These are phyloP conservation scores for Lichenothelia convexa DNA, from an alignment of 495 filamentous ascomycete species.

Conservation along the genomic window DNA sequence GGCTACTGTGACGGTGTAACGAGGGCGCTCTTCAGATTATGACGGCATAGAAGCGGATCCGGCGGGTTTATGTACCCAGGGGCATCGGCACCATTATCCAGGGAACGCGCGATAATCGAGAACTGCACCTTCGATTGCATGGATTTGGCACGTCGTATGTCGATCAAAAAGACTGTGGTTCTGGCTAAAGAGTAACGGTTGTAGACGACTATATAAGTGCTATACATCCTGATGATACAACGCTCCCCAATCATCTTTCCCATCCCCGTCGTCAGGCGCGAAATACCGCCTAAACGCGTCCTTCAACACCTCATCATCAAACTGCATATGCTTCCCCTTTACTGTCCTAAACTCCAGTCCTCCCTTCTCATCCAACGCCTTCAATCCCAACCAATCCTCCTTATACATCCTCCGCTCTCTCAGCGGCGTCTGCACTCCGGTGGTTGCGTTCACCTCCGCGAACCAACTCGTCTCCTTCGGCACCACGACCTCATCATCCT, in stretches of 20 bases:
- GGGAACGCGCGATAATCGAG: too few species aligned
- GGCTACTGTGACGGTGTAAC: too few species aligned
- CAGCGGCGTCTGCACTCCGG: conserved; percentile 42
- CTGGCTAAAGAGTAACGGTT: background rate
- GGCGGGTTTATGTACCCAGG: too few species aligned
- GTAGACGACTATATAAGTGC: too few species aligned
- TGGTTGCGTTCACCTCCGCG: conserved; percentile 59
- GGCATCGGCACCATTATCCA: too few species aligned
- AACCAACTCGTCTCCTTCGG: conserved; percentile 91
- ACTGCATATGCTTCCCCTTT: conserved; percentile 67
- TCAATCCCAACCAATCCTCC: conserved; percentile 91
- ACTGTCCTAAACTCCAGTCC: conserved; percentile 53
- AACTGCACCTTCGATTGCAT: too few species aligned
- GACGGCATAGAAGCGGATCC: too few species aligned
- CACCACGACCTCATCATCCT: conserved; percentile 66
- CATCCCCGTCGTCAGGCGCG: conserved; percentile 22
- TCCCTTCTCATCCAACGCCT: conserved; percentile 58
- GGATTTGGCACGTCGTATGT: too few species aligned
- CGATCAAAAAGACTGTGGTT: too few species aligned
- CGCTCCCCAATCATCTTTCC: conserved; percentile 1
- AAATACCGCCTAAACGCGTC: conserved; percentile 59
- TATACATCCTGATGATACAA: too few species aligned
- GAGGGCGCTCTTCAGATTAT: too few species aligned
- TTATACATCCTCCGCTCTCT: conserved; percentile 57
- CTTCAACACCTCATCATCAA: conserved; percentile 47